Evolutionary conservation across 495 filamentous ascomycete genomes (phyloP).

Genomic region (Recurvomyces mirabilis): DNA sequence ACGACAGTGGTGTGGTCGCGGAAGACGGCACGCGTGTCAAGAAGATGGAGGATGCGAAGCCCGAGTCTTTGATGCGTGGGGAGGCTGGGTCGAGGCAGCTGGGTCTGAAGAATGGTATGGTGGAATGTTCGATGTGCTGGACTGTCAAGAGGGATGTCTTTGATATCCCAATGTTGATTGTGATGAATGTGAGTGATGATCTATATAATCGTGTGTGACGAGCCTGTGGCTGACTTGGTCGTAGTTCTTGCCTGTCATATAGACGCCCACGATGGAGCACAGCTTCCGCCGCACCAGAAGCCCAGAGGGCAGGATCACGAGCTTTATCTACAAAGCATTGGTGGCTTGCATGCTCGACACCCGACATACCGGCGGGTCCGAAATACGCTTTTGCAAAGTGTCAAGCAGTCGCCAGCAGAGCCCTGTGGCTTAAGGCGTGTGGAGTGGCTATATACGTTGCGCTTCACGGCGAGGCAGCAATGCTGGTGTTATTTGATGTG

Average conservation of each 20-base stretch:
- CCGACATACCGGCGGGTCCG: too few species aligned
- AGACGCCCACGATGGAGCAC: not conserved
- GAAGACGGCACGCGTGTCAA: constrained; percentile 14
- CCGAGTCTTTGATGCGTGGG: constrained; percentile 45
- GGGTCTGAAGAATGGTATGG: constrained; percentile 76
- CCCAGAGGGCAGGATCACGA: too few species aligned
- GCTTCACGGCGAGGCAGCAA: not conserved
- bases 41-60: not conserved
- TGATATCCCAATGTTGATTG: constrained; percentile 96
- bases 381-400: too few species aligned
- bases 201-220: not conserved
- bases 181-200: constrained; percentile 73
- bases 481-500: too few species aligned
- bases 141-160: constrained; percentile 93
- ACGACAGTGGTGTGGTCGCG: constrained; percentile 17
- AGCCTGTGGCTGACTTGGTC: constrained; percentile 4
- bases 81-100: constrained; percentile 64
- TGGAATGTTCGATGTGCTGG: constrained; percentile 93
- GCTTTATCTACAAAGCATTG: too few species aligned
- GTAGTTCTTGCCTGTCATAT: constrained; percentile 19
- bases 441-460: not conserved
- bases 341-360: too few species aligned
- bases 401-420: too few species aligned
- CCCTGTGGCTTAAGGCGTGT: not conserved
- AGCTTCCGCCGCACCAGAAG: too few species aligned